phyloP scores from a whole-genome alignment of 768 basidiomycete species.

The Pleurotus cornucopiae region DNA sequence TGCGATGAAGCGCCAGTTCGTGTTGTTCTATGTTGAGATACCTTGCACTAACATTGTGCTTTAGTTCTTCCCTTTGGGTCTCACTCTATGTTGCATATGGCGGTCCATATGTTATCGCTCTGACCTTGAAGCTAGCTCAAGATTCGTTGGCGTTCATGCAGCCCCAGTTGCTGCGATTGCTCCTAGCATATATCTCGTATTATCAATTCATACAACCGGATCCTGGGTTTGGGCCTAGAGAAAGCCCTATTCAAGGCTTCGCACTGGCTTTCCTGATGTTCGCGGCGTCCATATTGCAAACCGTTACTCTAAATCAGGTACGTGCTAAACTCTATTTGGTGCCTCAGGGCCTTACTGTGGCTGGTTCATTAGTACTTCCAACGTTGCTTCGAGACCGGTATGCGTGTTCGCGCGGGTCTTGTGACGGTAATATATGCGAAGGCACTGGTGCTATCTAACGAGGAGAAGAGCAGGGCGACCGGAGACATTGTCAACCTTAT shows the following conservation, averaged over 20 bases:
- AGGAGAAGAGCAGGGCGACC: slow-evolving; percentile 70
- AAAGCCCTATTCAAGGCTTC: slow-evolving; percentile 62
- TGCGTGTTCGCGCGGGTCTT: slow-evolving; percentile 91
- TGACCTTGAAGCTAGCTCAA: slow-evolving; percentile 67
- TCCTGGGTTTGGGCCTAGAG: slow-evolving; percentile 19
- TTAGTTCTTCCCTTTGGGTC: slow-evolving; percentile 59
- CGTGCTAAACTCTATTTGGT: no score
- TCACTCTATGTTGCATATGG: slow-evolving; percentile 81
- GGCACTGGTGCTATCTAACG: slow-evolving; percentile 79
- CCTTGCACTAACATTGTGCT: neutral
- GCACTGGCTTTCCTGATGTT: slow-evolving; percentile 80
- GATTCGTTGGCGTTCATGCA: slow-evolving; percentile 82
- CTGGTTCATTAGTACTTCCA: slow-evolving; percentile 69
- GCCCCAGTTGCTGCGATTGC: slow-evolving; percentile 77
- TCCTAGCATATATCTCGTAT: slow-evolving; percentile 76
- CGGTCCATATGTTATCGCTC: slow-evolving; percentile 61
- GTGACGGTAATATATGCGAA: slow-evolving; percentile 85
- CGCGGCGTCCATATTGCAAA: slow-evolving; percentile 70
- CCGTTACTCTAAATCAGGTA: slow-evolving; percentile 77
- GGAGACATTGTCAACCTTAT: slow-evolving; percentile 96
- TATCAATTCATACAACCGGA: slow-evolving; percentile 57
- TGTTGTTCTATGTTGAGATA: slow-evolving; percentile 3
- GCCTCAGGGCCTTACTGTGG: neutral
- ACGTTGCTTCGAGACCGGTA: slow-evolving; percentile 73
- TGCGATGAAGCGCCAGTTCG: slow-evolving; percentile 63